Base-by-base conservation (phyloP, 345 rosid genomes). In the Eucalyptus erythrocorys region DNA sequence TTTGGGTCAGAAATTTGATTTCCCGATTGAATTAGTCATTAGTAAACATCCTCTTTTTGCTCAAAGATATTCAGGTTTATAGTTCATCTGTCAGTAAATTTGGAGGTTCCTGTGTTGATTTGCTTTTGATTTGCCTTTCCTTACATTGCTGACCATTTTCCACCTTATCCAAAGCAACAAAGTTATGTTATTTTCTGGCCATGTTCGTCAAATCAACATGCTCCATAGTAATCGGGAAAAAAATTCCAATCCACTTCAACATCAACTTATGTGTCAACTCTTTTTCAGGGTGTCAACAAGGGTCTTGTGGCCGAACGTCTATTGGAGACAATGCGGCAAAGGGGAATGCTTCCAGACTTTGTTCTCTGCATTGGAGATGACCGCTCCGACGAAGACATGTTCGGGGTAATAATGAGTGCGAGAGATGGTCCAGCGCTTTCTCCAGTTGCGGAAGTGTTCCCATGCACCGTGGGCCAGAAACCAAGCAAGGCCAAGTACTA, bases 401-500 rank as follows among this genome's bases (percentile, higher is more conserved):
- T 97, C 45, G 98, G 95, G 91, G 99, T 95, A 86, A 96, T 97
- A 89, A 94, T 87, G 92, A 91, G 91, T 27, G 97, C 98, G 13
- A 92, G 86, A 82, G 88, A 88, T 12, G 96, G 95, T n/a, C 92
- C 94, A 27, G 90, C 90, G 6, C 94, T 97, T 71, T 95, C 99
- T 32, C 99, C 99, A 0, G 95, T 96, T 16, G 98, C 99, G 2
- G 98, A 97, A 91, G 96, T 97, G 17, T 97, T 97, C 87, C 96
- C 99, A 27, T 97, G 99, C 92, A 96, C 99, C 0, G 99, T 96
- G 30, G 99, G 99, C 43, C 98, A 94, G 92, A 97, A 95, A 88
- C 98, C 97, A 24, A 97, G 99, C 94, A 96, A 96, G 90, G 99
- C 99, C 87, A 97, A 95, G 91, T 97, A 97, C 94, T 97, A 96